Evolutionary conservation across 805 yeast species (phyloP), one percentile per base, ranked within the genome.

Genomic region (Citeromyces matritensis): DNA sequence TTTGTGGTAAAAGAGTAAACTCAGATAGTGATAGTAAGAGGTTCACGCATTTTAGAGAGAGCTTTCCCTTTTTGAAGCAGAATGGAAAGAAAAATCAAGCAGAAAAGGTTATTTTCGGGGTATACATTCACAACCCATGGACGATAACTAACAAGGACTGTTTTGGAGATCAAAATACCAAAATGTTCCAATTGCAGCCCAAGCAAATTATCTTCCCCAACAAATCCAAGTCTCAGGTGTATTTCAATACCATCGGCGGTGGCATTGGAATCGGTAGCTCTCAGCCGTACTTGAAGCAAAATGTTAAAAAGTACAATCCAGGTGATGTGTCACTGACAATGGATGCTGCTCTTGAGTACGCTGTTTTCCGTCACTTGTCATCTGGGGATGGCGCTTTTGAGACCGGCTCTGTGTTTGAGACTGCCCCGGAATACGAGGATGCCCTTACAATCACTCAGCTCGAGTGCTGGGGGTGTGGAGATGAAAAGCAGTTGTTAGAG

Each of bases 381-480:
- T n/a, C n/a, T n/a, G 79, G 75, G 0, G 42, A 56, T 15, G 75
- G 78, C 5, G 75, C 77, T 7, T 48, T 58, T 7, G 64, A 60
- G 32, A 46, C 47, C 24, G 58, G 32, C 49, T 28, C 42, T 37
- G 27, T 48, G 40, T 24, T 27, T 6, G 15, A 33, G 6, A 39
- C 40, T 54, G 51, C 52, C 40, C 14, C 29, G 2, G 65, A 57
- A 30, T 79, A 59, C 43, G 96, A 88, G 47, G 74, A 77, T 37
- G 56, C 83, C 31, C 72, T 88, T 42, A 47, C 64, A 33, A 69
- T 88, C 6, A 69, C 74, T 4, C 86, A 79, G 39, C 55, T 86
- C 15, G 95, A 86, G 47, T 94, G 85, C 0, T 81, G 91, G 86
- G 97, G 97, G 0, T 68, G 84, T 35, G 97, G 96, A 1, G 72